Percentiles rank a stretch among this genome's conserved stretches.
phyloP scores from a whole-genome alignment of 495 filamentous ascomycete species.

The Trichoderma gamsii region DNA sequence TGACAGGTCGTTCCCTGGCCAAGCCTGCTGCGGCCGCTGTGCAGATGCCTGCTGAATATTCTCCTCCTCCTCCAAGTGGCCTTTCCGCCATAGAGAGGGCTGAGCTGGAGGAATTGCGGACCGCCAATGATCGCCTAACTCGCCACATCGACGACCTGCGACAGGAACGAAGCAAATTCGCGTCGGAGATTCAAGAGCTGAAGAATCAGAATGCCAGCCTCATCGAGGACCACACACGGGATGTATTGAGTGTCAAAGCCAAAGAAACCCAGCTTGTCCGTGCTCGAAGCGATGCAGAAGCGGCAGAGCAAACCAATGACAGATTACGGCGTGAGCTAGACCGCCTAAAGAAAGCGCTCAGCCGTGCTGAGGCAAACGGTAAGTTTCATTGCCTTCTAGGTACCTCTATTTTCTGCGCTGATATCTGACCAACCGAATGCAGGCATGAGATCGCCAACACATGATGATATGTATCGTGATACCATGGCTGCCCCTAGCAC shows the following conservation, averaged over 20 bases:
- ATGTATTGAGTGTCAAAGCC: slow-evolving; percentile 91
- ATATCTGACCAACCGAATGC: background rate
- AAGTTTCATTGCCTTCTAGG: slow-evolving; percentile 30
- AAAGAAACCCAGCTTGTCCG: slow-evolving; percentile 97
- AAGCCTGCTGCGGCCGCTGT: slow-evolving; percentile 48
- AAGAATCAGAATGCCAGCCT: slow-evolving; percentile 93
- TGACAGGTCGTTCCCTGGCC: slow-evolving; percentile 81
- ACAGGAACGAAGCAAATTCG: slow-evolving; percentile 64
- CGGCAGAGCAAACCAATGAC: slow-evolving; percentile 74
- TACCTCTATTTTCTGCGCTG: background rate
- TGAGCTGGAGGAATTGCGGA: slow-evolving; percentile 81
- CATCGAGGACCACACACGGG: slow-evolving; percentile 94
- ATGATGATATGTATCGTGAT: slow-evolving; percentile 53
- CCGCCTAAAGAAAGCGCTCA: slow-evolving; percentile 73
- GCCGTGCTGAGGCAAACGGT: slow-evolving; percentile 42
- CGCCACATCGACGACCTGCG: slow-evolving; percentile 69
- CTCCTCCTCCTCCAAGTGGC: slow-evolving; percentile 48
- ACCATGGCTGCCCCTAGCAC: slow-evolving; percentile 28
- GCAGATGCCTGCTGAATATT: slow-evolving; percentile 30
- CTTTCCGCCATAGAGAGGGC: slow-evolving; percentile 71
- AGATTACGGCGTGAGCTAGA: slow-evolving; percentile 86
- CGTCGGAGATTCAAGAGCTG: slow-evolving; percentile 76
- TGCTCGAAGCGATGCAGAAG: slow-evolving; percentile 81
- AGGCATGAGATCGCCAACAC: slow-evolving; percentile 38
- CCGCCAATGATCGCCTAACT: slow-evolving; percentile 69